Base-by-base conservation (phyloP, 108 stramenopile genomes). In the Pseudonitzschia multiseries region DNA sequence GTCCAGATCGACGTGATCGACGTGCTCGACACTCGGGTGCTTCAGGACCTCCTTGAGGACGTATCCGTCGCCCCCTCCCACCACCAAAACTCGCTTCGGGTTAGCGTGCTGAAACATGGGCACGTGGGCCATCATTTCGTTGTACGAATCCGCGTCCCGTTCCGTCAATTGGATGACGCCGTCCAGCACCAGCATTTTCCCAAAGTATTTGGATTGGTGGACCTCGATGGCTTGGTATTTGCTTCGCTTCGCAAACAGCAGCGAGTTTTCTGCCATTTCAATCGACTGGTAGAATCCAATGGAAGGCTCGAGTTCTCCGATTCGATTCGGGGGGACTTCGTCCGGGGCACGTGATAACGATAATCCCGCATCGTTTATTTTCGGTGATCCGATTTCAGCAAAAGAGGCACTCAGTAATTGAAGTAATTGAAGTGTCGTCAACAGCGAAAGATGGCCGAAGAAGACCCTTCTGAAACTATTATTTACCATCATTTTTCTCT, bases 51-150 rank as follows among this genome's bases (percentile, higher is more conserved):
- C 84, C 43, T 61, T 69, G 13, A 82, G 60, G 44, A 81, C 80
- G 48, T 80, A 82, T 59, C 92, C 92, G 68, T 93, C 89, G 28
- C 92, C 92, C 12, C 92, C 92, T 31, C 92, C 92, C 48, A 93
- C 70, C 1, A 93, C 74, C 57, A 93, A 65, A 14, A 86, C 87
- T 24, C 83, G 73, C 20, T 79, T 72, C 8, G 84, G 84, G 18
- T 85, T 77, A 0, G 44, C n/a, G 75, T 91, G 89, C 54, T 86
- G 86, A 79, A 93, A 86, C 77, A 93, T 75, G 13, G 92, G 85
- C 13, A 90, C 74, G 65, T 93, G 92, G 0, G 89, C 89, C 86
- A 93, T 79, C 92, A 93, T 93, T 78, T 93, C 92, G 71, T 93
- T 93, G 78, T 93, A 93, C 31, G 84, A 83, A 57, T 87, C 80